These are phyloP conservation scores for Trichoderma koningii DNA, from an alignment of 2,329 filamentous ascomycete genomes.

Conservation along the genomic window DNA sequence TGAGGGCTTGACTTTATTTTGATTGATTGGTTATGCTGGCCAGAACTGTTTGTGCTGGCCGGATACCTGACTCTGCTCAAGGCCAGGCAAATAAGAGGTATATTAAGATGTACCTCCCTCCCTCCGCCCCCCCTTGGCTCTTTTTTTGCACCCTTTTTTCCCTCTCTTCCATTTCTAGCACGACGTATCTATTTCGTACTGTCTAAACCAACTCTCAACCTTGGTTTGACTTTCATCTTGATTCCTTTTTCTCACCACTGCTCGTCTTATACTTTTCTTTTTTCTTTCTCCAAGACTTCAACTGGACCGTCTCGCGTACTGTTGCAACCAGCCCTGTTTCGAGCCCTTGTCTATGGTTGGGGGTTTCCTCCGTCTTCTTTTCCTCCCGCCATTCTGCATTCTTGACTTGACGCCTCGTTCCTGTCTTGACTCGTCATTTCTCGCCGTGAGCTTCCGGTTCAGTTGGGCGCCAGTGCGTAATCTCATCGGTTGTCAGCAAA, in stretches of 20 bases:
- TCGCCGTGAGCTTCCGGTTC: neutral
- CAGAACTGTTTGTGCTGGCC: no score
- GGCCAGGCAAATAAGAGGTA: neutral
- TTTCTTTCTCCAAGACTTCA: slow-evolving; percentile 30
- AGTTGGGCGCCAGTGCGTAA: neutral
- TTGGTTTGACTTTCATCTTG: slow-evolving; percentile 24
- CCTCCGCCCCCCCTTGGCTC: slow-evolving; percentile 28
- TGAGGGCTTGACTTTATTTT: no score
- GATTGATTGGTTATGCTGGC: no score
- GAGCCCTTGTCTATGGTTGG: no score
- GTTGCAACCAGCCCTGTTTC: neutral
- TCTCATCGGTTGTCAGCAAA: no score
- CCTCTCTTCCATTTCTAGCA: neutral
- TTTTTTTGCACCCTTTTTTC: slow-evolving; percentile 28
- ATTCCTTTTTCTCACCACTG: slow-evolving; percentile 27
- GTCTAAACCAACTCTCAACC: neutral
- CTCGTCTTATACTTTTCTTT: no score
- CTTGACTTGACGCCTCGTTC: neutral
- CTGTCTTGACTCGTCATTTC: neutral
- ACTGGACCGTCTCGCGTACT: slow-evolving; percentile 6
- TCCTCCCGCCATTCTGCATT: neutral
- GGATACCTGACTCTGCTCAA: no score
- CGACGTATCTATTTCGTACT: no score
- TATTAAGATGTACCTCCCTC: slow-evolving; percentile 7
- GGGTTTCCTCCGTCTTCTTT: neutral